phyloP scores from a whole-genome alignment of 2,329 filamentous ascomycete species.

The Alternaria sp. region DNA sequence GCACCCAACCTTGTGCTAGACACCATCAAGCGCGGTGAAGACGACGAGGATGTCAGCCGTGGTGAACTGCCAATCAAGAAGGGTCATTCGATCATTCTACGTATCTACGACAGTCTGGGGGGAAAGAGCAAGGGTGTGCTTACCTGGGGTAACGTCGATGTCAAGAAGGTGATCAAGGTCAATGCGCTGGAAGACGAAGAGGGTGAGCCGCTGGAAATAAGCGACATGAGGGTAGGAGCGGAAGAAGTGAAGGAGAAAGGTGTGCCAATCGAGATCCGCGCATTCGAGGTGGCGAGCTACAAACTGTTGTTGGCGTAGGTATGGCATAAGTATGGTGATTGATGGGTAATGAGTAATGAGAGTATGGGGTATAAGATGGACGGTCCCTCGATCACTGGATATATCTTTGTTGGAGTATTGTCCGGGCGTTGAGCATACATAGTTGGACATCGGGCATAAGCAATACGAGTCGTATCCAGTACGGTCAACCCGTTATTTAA shows the following conservation, averaged over 20 bases:
- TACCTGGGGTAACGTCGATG: slow-evolving; percentile 66
- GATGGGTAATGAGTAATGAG: not conserved
- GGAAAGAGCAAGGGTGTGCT: slow-evolving; percentile 78
- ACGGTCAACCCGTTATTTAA: accelerated
- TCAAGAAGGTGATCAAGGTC: slow-evolving; percentile 80
- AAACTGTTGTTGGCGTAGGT: slow-evolving; percentile 56
- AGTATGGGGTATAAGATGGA: not conserved
- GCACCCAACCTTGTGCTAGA: slow-evolving; percentile 76
- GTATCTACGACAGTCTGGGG: slow-evolving; percentile 88
- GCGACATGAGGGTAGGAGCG: slow-evolving; percentile 53
- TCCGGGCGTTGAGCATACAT: not conserved
- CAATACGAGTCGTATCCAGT: not conserved
- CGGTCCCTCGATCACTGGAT: not conserved
- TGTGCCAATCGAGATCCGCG: slow-evolving; percentile 64
- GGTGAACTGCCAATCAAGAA: slow-evolving; percentile 65
- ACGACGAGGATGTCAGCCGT: slow-evolving; percentile 60
- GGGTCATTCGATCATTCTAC: slow-evolving; percentile 79
- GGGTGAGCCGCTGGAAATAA: slow-evolving; percentile 57
- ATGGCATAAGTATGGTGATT: not conserved
- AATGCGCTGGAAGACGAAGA: slow-evolving; percentile 93
- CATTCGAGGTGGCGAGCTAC: slow-evolving; percentile 87
- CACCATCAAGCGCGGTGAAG: slow-evolving; percentile 82
- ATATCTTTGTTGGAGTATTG: not conserved
- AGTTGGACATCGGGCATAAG: not conserved
- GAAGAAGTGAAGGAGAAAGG: slow-evolving; percentile 57